phyloP scores from a whole-genome alignment of 1,284 basidiomycete species.

The Xanthoconium separans region DNA sequence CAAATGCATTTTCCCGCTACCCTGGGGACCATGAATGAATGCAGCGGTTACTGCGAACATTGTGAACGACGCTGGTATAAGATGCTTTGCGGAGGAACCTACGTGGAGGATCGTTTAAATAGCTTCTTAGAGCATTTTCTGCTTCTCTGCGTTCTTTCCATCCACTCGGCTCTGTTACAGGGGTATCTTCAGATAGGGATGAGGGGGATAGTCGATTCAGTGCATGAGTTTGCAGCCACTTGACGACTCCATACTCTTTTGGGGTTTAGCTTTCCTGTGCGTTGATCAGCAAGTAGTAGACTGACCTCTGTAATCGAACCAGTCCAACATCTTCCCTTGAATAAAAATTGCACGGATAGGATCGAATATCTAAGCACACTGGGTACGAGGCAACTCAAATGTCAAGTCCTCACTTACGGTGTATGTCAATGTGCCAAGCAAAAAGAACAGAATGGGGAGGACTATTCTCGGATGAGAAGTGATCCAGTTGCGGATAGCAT shows the following conservation, averaged over 20 bases:
- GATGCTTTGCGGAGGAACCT: conserved; percentile 14
- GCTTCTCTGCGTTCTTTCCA: conserved; percentile 88
- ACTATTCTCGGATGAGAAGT: conserved; percentile 84
- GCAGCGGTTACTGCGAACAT: conserved; percentile 55
- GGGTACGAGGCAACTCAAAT: background rate
- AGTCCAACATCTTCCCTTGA: conserved; percentile 78
- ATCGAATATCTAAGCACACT: conserved; percentile 77
- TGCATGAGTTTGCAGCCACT: conserved; percentile 65
- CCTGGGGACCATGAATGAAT: conserved; percentile 91
- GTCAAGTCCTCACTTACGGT: conserved; percentile 51
- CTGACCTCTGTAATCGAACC: conserved; percentile 75
- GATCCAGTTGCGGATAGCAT: conserved; percentile 82
- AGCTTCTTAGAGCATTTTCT: conserved; percentile 63
- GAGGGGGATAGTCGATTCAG: conserved; percentile 46
- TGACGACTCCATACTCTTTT: conserved; percentile 61
- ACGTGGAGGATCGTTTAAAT: conserved; percentile 77
- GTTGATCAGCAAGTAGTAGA: background rate
- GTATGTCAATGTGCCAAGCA: conserved; percentile 87
- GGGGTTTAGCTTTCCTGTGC: conserved; percentile 4
- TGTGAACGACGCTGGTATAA: background rate
- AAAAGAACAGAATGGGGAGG: conserved; percentile 82
- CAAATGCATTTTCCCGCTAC: conserved; percentile 84
- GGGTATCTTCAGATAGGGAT: conserved; percentile 15
- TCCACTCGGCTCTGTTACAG: conserved; percentile 37
- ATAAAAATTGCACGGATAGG: conserved; percentile 87